These are phyloP conservation scores for Neurospora pannonica DNA, from an alignment of 495 filamentous ascomycete species.

Conservation along the genomic window DNA sequence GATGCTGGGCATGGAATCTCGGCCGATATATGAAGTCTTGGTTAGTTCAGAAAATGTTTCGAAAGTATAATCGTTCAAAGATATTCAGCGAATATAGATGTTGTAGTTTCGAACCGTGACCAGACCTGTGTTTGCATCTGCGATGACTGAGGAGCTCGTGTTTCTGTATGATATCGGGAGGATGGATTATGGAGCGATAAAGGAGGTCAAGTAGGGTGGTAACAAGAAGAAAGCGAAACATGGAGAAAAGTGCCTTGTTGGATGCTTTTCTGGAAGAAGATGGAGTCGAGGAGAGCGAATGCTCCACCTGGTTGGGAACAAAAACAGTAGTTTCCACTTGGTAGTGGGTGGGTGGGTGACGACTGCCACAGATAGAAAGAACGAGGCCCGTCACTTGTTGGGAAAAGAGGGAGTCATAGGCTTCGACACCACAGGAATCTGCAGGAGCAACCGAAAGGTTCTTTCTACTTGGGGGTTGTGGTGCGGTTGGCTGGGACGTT, in stretches of 20 bases:
- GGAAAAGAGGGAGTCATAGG: too few species aligned
- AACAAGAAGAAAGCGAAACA: not conserved
- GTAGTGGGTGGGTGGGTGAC: not conserved
- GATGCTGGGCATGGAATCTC: not conserved
- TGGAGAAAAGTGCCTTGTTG: not conserved
- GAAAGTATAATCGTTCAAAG: not conserved
- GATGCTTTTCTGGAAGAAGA: not conserved
- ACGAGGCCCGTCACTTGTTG: not conserved
- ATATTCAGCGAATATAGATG: not conserved
- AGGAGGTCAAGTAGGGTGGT: not conserved
- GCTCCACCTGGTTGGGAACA: not conserved
- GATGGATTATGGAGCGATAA: not conserved
- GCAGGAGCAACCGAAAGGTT: too few species aligned
- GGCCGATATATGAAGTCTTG: not conserved
- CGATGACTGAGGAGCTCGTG: not conserved
- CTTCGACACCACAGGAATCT: too few species aligned
- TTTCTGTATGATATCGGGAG: not conserved
- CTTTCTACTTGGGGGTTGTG: too few species aligned
- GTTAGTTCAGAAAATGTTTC: not conserved
- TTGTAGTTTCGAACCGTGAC: not conserved
- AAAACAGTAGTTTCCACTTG: not conserved
- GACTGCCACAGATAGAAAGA: not conserved
- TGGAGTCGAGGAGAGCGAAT: not conserved
- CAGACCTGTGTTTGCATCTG: not conserved
- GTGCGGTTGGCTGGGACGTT: too few species aligned